Evolutionary conservation across 2,329 filamentous ascomycete genomes (phyloP).

Genomic region (Colletotrichum sp.): DNA sequence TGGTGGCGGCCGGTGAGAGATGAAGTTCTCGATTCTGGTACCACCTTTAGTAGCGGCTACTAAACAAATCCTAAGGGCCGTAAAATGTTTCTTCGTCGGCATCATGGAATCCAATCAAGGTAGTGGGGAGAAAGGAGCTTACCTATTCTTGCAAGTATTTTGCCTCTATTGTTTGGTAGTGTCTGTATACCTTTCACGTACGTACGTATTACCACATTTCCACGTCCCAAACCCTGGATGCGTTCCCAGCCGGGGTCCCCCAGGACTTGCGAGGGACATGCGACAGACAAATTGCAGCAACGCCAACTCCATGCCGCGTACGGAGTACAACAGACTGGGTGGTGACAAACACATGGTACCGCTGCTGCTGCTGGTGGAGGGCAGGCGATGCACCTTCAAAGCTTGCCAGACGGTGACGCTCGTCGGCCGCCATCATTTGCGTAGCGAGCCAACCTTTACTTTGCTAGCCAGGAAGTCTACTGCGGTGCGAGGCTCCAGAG

Average conservation of each 20-base stretch:
- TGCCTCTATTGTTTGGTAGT: not conserved
- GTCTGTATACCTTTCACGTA: not conserved
- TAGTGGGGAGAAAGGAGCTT: not conserved
- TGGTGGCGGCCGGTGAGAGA: not conserved
- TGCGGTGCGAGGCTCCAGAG: not conserved
- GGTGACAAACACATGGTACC: not conserved
- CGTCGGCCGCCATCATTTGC: not conserved
- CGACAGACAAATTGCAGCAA: constrained; percentile 7
- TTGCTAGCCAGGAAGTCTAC: not conserved
- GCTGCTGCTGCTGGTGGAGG: not conserved
- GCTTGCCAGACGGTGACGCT: not conserved
- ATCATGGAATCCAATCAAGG: not conserved
- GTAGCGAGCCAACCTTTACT: not conserved
- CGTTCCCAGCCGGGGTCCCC: not conserved
- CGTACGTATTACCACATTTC: not conserved
- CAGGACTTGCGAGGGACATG: not conserved
- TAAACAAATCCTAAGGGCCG: not conserved
- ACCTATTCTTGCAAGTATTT: not conserved
- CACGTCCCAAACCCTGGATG: not conserved
- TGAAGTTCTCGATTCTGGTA: not conserved
- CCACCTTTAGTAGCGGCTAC: not conserved
- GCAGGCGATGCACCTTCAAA: not conserved
- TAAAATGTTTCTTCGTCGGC: not conserved
- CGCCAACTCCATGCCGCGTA: not conserved
- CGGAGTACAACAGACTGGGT: not conserved